Evolutionary conservation across 163 green algal species (phyloP).

Genomic region (Scenedesmus sp.): DNA sequence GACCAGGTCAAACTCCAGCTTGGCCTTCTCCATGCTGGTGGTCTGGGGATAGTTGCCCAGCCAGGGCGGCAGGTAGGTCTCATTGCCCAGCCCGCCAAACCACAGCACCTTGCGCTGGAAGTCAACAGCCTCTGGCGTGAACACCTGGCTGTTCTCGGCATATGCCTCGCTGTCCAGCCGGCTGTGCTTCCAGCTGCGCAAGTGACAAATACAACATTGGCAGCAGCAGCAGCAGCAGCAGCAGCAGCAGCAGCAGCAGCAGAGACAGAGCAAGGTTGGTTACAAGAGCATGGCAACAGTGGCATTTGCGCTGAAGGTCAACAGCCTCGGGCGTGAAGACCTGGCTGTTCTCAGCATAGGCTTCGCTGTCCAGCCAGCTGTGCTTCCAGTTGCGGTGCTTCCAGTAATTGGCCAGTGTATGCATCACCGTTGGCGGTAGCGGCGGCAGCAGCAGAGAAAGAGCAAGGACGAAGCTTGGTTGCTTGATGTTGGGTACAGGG

Average conservation of each 20-base stretch:
- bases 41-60: conserved; percentile 1
- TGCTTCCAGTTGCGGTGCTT: not conserved
- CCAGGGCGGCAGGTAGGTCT: conserved; percentile 90
- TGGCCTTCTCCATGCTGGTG: conserved; percentile 74
- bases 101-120: conserved; percentile 94
- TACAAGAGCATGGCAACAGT: not conserved
- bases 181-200: conserved; percentile 76
- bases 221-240: not conserved
- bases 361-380: not conserved
- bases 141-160: conserved; percentile 56
- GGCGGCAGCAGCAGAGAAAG: too few species aligned
- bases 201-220: not conserved
- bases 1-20: conserved; percentile 91
- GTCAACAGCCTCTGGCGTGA: conserved; percentile 74
- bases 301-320: conserved; percentile 88
- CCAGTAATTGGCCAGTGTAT: not conserved
- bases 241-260: not conserved
- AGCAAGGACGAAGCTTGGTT: too few species aligned
- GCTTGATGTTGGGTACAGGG: too few species aligned
- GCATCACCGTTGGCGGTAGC: too few species aligned
- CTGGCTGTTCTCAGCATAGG: conserved; percentile 42
- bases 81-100: conserved; percentile 89
- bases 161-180: conserved; percentile 47
- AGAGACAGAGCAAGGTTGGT: not conserved
- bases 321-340: conserved; percentile 76